Base-by-base conservation (phyloP, 306 rosid genomes). In the Trichosanthes truncata region DNA sequence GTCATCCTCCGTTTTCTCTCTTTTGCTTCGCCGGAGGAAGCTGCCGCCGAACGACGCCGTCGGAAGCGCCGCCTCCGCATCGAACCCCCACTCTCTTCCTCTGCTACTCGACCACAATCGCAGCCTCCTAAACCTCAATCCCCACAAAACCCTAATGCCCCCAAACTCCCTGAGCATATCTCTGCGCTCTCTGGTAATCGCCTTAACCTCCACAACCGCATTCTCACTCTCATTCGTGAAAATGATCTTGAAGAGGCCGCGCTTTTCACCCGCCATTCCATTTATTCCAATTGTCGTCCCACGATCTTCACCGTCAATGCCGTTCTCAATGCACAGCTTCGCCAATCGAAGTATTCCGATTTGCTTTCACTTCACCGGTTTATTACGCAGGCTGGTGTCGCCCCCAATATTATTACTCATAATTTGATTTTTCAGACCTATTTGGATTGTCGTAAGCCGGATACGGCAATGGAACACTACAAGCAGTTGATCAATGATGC, bases 51-150 rank as follows among this genome's bases (percentile, higher is more conserved):
- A 65, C 97, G 99, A 33, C 97, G 99, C 65, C 96, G 96, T 21
- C 93, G 97, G 12, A 93, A 95, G 77, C 99, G 99, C 74, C 94
- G 94, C 77, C 91, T 95, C 75, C 99, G 99, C n/a, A 91, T 89
- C 78, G 97, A 93, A 21, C 99, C 99, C 1, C 99, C 99, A 1
- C 88, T 91, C 78, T 90, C 97, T 91, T 91, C n/a, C 88, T 89
- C 85, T 89, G 98, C 76, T 23, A 74, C 82, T 38, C 83, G 74
- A 26, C 60, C 87, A 7, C 87, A 71, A 55, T 31, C 77, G 18
- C 84, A 63, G 77, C 68, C 73, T 13, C 72, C 80, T 10, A 86
- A 81, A 63, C 91, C 83, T 57, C 89, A 84, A 38, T 35, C 91
- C 36, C 81, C 91, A 2, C 88, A 86, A 8, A 93, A 95, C 85